Conservation (phyloP, 2,329 filamentous ascomycete species). For the Paecilomyces formosus region DNA sequence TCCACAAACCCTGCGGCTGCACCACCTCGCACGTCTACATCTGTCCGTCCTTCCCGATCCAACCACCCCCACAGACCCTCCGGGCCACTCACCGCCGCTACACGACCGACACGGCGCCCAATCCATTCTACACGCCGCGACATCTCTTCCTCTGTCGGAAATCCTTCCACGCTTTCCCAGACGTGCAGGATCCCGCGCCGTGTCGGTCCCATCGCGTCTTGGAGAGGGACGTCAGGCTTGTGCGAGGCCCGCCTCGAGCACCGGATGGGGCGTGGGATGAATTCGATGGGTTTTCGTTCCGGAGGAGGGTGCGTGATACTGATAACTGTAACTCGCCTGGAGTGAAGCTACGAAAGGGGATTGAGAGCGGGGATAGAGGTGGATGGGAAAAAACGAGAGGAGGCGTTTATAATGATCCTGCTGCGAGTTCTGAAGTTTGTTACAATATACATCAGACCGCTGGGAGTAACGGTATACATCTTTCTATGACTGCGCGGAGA, state of each 20-base stretch:
- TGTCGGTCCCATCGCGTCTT: neutral
- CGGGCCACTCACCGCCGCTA: neutral
- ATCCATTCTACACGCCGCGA: neutral
- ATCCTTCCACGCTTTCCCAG: neutral
- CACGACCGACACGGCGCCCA: neutral
- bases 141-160: neutral
- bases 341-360: neutral
- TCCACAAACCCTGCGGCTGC: slow-evolving; percentile 9
- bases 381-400: too few relatives aligned
- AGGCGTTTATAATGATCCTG: neutral
- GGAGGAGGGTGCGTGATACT: neutral
- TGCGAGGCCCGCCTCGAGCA: neutral
- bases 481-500: neutral
- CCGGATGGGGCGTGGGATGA: neutral
- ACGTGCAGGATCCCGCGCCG: neutral
- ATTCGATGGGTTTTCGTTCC: neutral
- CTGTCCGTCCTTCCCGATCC: slow-evolving; percentile 6
- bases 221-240: neutral
- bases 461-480: too few relatives aligned
- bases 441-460: too few relatives aligned
- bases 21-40: slow-evolving; percentile 8
- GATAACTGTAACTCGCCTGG: too few relatives aligned
- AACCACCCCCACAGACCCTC: neutral
- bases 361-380: neutral
- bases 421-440: neutral